Conservation (phyloP, 2,329 filamentous ascomycete genomes). For the Ceratocystis variospora region DNA sequence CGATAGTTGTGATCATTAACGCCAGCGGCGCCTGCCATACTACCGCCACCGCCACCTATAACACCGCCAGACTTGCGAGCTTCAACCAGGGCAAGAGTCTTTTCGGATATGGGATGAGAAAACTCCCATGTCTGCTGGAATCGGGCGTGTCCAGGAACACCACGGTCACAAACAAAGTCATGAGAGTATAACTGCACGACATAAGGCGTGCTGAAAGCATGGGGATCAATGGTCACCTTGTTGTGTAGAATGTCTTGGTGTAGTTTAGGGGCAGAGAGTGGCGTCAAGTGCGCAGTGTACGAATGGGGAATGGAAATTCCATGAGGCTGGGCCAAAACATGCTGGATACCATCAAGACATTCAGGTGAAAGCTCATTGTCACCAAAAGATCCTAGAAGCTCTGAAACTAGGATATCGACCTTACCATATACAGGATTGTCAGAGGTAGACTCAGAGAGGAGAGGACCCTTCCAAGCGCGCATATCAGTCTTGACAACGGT, state of each 20-base stretch:
- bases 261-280: conserved; percentile 75
- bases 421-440: conserved; percentile 41
- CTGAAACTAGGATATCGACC: conserved; percentile 87
- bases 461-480: conserved; percentile 84
- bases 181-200: conserved; percentile 86
- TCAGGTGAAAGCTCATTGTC: conserved; percentile 96
- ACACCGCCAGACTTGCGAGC: conserved; percentile 49
- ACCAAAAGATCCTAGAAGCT: conserved; percentile 85
- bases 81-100: conserved; percentile 41
- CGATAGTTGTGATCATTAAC: conserved; percentile 85
- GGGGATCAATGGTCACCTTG: conserved; percentile 46
- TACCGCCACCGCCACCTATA: conserved; percentile 53
- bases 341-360: conserved; percentile 89
- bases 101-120: conserved; percentile 53
- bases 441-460: conserved; percentile 32
- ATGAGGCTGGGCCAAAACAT: conserved; percentile 61
- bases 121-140: conserved; percentile 74
- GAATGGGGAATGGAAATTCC: conserved; percentile 89
- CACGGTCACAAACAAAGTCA: conserved; percentile 61
- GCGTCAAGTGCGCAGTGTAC: conserved; percentile 89
- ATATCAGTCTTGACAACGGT: conserved; percentile 93
- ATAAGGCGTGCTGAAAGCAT: conserved; percentile 80
- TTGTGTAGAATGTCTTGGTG: conserved; percentile 59
- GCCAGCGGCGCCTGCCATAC: conserved; percentile 60
- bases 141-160: conserved; percentile 41